Percentiles rank a stretch among this genome's conserved stretches.
These are phyloP conservation scores for Exophiala sp. DNA, from an alignment of 2,329 filamentous ascomycete genomes.

Conservation along the genomic window DNA sequence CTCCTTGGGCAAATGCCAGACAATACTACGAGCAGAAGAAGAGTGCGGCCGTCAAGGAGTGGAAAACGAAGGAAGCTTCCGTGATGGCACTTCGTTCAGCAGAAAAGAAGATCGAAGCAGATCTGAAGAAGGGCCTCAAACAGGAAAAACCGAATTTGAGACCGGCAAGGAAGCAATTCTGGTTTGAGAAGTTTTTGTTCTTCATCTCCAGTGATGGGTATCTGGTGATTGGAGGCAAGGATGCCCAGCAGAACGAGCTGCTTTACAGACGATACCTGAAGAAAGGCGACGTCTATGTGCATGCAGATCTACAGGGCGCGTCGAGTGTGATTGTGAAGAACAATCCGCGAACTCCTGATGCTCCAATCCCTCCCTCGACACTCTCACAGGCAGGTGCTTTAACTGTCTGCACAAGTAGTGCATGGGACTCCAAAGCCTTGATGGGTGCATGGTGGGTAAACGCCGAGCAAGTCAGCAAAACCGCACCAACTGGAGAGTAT, in stretches of 20 bases:
- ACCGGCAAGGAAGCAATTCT: slow-evolving; percentile 74
- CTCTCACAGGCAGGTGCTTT: slow-evolving; percentile 83
- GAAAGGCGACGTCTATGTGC: slow-evolving; percentile 86
- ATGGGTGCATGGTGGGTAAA: slow-evolving; percentile 97
- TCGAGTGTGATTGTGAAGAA: slow-evolving; percentile 88
- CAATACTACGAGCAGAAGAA: slow-evolving; percentile 90
- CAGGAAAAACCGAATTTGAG: slow-evolving; percentile 84
- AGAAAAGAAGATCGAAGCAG: slow-evolving; percentile 77
- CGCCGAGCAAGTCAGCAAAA: slow-evolving; percentile 85
- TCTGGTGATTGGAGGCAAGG: slow-evolving; percentile 80
- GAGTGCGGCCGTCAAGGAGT: slow-evolving; percentile 74
- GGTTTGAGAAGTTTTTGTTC: slow-evolving; percentile 97
- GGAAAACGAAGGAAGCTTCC: slow-evolving; percentile 78
- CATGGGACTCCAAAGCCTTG: slow-evolving; percentile 93
- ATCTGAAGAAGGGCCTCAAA: slow-evolving; percentile 81
- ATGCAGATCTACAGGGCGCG: slow-evolving; percentile 81
- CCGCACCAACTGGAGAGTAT: slow-evolving; percentile 70
- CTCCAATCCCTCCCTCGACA: slow-evolving; percentile 85
- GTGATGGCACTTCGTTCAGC: slow-evolving; percentile 79
- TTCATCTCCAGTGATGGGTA: slow-evolving; percentile 96
- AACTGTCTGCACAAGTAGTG: slow-evolving; percentile 75
- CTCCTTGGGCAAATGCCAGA: slow-evolving; percentile 81
- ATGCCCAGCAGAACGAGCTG: slow-evolving; percentile 82
- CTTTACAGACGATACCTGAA: slow-evolving; percentile 81
- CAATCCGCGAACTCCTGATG: slow-evolving; percentile 66